A percentile compares a stretch with the other conserved stretches of the same genome.
Conservation (phyloP, 2,329 filamentous ascomycete species). For the Diplodia mutila region DNA sequence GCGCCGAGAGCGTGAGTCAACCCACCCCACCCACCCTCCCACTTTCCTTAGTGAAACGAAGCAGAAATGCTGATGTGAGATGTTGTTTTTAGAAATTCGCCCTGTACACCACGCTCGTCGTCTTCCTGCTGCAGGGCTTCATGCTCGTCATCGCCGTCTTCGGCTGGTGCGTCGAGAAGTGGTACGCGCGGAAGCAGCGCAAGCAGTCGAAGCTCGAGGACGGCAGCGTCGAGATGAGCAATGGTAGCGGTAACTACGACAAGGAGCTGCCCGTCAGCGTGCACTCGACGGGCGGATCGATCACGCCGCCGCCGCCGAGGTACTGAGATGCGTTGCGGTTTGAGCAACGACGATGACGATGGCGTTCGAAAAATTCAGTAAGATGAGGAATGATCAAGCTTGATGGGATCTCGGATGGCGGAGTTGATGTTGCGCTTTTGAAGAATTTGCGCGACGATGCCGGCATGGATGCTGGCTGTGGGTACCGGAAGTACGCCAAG, state of each 20-base stretch:
- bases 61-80: neutral
- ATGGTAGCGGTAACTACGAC: neutral
- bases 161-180: constrained; percentile 44
- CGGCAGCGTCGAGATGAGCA: constrained; percentile 27
- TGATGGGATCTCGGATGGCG: neutral
- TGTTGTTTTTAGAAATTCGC: constrained; percentile 45
- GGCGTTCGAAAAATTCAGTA: too few species aligned
- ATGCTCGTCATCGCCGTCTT: constrained; percentile 40
- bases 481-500: neutral
- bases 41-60: neutral
- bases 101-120: constrained; percentile 47
- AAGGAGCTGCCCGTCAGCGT: constrained; percentile 13
- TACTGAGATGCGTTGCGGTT: neutral
- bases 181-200: constrained; percentile 36
- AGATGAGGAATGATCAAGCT: too few species aligned
- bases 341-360: neutral
- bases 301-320: constrained; percentile 11
- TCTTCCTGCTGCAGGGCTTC: constrained; percentile 45
- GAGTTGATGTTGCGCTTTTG: neutral
- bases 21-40: too few species aligned
- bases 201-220: constrained; percentile 34
- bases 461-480: neutral
- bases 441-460: neutral
- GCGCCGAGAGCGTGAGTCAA: constrained; percentile 45
- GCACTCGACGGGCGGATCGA: neutral